A percentile compares a stretch with the other conserved stretches of the same genome.
Conservation (phyloP, 371 early-diverging fungal species). For the Parasitella parasitica region DNA sequence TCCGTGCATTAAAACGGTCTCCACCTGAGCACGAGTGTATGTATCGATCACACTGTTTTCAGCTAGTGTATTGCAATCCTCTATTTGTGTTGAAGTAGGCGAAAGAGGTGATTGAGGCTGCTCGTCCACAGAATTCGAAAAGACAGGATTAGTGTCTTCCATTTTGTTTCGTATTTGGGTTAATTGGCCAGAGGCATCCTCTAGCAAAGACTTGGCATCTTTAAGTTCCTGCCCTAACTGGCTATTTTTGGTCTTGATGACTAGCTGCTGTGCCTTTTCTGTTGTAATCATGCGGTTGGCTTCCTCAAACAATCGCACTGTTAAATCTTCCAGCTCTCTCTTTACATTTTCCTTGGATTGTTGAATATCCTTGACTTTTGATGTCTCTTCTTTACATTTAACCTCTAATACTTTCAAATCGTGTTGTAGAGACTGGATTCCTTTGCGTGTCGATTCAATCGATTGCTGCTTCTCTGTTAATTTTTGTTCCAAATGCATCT, state of each 20-base stretch:
- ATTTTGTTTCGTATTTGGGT: slow-evolving; percentile 52
- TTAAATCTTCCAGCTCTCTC: slow-evolving; percentile 71
- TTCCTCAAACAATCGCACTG: slow-evolving; percentile 75
- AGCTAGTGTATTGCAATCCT: neutral
- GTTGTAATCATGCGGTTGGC: slow-evolving; percentile 71
- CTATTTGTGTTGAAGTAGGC: neutral
- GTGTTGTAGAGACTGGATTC: slow-evolving; percentile 17
- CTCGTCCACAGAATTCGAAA: slow-evolving; percentile 4
- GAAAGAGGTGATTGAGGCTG: neutral
- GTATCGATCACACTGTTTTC: slow-evolving; percentile 6
- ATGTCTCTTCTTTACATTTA: slow-evolving; percentile 54
- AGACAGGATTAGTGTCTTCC: neutral
- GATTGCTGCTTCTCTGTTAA: neutral
- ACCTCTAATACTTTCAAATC: slow-evolving; percentile 18
- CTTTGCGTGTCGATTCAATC: neutral
- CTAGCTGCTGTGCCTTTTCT: slow-evolving; percentile 56
- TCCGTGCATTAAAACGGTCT: slow-evolving; percentile 15
- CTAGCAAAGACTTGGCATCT: slow-evolving; percentile 50
- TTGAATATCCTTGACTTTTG: slow-evolving; percentile 62
- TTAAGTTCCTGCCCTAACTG: slow-evolving; percentile 12
- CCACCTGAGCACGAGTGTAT: slow-evolving; percentile 27
- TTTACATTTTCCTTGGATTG: slow-evolving; percentile 62
- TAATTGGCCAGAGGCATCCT: slow-evolving; percentile 60
- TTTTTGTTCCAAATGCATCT: neutral
- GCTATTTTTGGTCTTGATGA: slow-evolving; percentile 33